Conservation (phyloP, 352 stramenopile genomes). For the Globisporangium spiculum region DNA sequence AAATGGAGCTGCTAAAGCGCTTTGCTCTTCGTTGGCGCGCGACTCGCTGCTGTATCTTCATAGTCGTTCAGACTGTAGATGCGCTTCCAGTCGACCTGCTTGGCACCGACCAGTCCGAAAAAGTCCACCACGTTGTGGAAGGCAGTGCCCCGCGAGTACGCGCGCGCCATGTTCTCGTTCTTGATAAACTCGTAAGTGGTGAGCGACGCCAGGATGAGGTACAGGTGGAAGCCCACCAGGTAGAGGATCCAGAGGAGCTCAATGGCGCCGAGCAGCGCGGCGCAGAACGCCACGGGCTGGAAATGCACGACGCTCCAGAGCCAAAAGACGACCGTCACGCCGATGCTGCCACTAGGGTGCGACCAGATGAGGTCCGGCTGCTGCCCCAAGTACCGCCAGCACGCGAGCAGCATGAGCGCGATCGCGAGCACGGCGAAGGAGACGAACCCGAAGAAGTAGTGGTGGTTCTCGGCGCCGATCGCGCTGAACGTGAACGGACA, state of each 20-base stretch:
- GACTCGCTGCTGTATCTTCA: not conserved
- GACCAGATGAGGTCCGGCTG: slow-evolving; percentile 23
- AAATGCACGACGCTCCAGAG: slow-evolving; percentile 59
- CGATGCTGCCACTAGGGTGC: not conserved
- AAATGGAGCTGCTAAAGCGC: slow-evolving; percentile 16
- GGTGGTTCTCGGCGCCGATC: slow-evolving; percentile 94
- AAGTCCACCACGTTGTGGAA: slow-evolving; percentile 62
- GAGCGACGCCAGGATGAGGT: slow-evolving; percentile 51
- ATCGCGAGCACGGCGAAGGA: slow-evolving; percentile 63
- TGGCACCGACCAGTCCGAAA: slow-evolving; percentile 33
- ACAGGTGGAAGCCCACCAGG: slow-evolving; percentile 64
- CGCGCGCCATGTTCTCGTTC: slow-evolving; percentile 45
- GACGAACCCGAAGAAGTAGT: slow-evolving; percentile 93
- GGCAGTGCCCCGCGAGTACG: slow-evolving; percentile 57
- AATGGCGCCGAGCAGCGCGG: slow-evolving; percentile 45
- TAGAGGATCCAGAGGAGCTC: slow-evolving; percentile 76
- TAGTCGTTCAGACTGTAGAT: slow-evolving; percentile 65
- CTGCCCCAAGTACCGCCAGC: slow-evolving; percentile 32
- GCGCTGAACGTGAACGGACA: slow-evolving; percentile 91
- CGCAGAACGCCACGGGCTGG: slow-evolving; percentile 54
- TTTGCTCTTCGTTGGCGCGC: slow-evolving; percentile 21
- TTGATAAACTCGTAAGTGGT: slow-evolving; percentile 85
- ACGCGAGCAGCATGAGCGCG: slow-evolving; percentile 39
- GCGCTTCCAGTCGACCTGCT: slow-evolving; percentile 48
- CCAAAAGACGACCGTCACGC: slow-evolving; percentile 18